Evolutionary conservation across 495 filamentous ascomycete species (phyloP).

Genomic region (Aspergillus ostianus): DNA sequence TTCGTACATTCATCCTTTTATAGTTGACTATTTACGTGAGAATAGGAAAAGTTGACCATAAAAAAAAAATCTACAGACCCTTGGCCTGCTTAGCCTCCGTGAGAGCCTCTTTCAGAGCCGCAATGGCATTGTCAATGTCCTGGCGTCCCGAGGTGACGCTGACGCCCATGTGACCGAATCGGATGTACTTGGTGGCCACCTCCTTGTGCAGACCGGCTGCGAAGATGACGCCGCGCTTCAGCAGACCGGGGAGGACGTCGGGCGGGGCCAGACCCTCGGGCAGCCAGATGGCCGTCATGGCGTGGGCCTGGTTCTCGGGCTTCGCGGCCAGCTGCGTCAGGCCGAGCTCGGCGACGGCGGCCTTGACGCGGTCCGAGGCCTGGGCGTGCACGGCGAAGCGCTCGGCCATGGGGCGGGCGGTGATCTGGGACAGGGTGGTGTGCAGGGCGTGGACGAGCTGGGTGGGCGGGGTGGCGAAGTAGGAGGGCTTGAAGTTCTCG

Average conservation of each 20-base stretch:
- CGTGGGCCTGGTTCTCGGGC: constrained; percentile 88
- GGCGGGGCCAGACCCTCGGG: constrained; percentile 77
- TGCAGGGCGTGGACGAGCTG: constrained; percentile 93
- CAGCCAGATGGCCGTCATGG: constrained; percentile 96
- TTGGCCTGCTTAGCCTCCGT: constrained; percentile 61
- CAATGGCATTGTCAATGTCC: constrained; percentile 81
- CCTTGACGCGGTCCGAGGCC: constrained; percentile 79
- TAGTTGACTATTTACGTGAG: not conserved
- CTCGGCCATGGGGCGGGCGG: constrained; percentile 70
- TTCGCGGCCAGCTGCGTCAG: constrained; percentile 81
- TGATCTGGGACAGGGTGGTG: constrained; percentile 86
- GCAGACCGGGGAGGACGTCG: constrained; percentile 78
- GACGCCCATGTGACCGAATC: constrained; percentile 95
- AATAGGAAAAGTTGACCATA: not conserved
- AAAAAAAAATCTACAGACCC: constrained; percentile 34
- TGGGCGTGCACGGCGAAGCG: constrained; percentile 76
- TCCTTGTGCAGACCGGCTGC: constrained; percentile 93
- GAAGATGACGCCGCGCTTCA: constrained; percentile 90
- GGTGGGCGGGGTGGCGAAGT: constrained; percentile 94
- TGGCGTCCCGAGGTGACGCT: constrained; percentile 61
- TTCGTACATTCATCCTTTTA: not conserved
- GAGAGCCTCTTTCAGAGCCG: constrained; percentile 70
- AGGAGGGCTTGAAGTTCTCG: constrained; percentile 92
- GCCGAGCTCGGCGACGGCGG: constrained; percentile 71
- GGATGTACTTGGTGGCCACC: constrained; percentile 67